Base-by-base conservation (phyloP, 257 asterid genomes). In the Primulina tabacum region DNA sequence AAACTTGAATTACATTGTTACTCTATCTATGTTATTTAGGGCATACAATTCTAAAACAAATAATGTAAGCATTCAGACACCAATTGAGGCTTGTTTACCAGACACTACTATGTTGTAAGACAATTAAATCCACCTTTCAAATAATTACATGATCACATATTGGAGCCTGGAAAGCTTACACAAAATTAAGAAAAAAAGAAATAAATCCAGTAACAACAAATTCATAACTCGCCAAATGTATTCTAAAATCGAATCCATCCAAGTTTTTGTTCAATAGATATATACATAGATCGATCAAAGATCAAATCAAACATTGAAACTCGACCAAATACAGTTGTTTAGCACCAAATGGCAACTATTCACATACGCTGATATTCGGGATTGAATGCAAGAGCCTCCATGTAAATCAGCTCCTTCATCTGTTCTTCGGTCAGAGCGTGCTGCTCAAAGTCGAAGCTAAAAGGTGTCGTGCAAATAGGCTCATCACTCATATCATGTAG, bases 401-500 rank as follows among this genome's bases (percentile, higher is more conserved):
- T 77, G 78, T 90, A 90, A 35, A 92, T 92, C 62, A 92, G 90
- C 89, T 92, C 98, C 85, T 86, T 92, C 98, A 92, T 92, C 81
- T 92, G 96, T 67, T 92, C 98, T 77, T 90, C 98, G 4, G 86
- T 78, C 89, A 92, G 71, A 0, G 96, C 95, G 26, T 92, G 97
- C 76, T 92, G 93, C 80, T 92, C 98, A 56, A 92, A 90, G 89
- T 92, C 97, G 38, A 92, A 92, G 92, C 69, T 87, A 73, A 92
- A 92, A n/a, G 98, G 98, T 52, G 80, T 87, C 84, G 68, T 24
- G 80, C 95, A 90, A 60, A 81, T 75, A 2, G 98, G 98, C 86
- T 92, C 98, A 62, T 92, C 98, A 20, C 96, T 92, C 67, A 88
- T 87, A 84, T 92, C 98, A 5, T 92, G 98, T 77, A 92, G 98